These are phyloP conservation scores for Fusarium zealandicum DNA, from an alignment of 2,329 filamentous ascomycete species.

Conservation along the genomic window DNA sequence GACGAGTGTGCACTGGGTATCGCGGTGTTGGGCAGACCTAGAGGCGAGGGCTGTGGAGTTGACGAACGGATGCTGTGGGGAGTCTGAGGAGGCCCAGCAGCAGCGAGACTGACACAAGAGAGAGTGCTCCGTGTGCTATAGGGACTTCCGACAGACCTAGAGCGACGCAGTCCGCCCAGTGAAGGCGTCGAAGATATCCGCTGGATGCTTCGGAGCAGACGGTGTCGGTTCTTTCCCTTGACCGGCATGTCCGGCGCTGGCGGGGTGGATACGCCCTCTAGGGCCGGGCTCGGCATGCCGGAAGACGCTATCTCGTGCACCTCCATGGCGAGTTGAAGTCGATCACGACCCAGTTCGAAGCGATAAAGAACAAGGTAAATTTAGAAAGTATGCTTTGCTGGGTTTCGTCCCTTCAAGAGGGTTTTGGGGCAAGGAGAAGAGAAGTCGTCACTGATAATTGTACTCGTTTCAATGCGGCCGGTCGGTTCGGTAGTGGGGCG, in stretches of 20 bases:
- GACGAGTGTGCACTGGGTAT: constrained; percentile 51
- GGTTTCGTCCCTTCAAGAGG: not conserved
- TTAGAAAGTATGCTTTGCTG: not conserved
- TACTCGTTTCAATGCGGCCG: constrained; percentile 11
- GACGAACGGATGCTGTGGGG: constrained; percentile 41
- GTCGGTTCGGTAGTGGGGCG: constrained; percentile 24
- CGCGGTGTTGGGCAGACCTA: constrained; percentile 46
- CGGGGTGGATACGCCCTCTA: constrained; percentile 37
- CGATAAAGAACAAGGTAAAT: not conserved
- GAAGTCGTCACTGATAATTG: constrained; percentile 1
- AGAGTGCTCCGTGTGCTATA: constrained; percentile 63
- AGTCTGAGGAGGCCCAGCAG: constrained; percentile 44
- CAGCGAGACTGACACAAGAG: constrained; percentile 63
- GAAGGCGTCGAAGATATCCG: constrained; percentile 84
- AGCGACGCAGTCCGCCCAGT: constrained; percentile 67
- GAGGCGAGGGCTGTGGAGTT: constrained; percentile 52
- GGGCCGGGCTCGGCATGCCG: constrained; percentile 40
- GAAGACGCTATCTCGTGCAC: constrained; percentile 35
- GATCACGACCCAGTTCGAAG: not conserved
- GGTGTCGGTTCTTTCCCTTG: constrained; percentile 73
- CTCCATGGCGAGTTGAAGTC: constrained; percentile 30
- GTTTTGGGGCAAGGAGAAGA: constrained; percentile 1
- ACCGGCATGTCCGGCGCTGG: constrained; percentile 40
- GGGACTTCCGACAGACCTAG: constrained; percentile 72
- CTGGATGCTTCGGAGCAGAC: constrained; percentile 76